These are phyloP conservation scores for Tuber calosporum DNA, from an alignment of 495 filamentous ascomycete species.

Conservation along the genomic window DNA sequence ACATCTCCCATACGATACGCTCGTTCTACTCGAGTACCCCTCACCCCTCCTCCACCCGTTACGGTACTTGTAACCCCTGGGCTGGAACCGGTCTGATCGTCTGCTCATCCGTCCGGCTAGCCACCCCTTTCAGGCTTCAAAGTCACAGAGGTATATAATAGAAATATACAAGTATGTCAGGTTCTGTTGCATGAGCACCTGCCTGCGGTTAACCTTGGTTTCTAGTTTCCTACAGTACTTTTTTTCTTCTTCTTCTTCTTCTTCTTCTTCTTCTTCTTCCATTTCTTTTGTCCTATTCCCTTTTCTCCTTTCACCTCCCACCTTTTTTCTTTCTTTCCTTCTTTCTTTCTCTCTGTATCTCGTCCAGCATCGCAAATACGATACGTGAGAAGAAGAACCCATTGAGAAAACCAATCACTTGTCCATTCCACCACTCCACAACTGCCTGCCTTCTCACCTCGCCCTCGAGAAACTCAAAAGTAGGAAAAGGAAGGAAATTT, in stretches of 20 bases:
- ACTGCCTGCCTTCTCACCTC: background rate
- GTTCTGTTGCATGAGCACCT: background rate
- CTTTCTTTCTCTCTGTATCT: too few relatives aligned
- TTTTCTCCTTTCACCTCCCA: too few relatives aligned
- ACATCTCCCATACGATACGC: constrained; percentile 3
- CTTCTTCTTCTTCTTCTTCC: background rate
- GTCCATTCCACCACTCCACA: background rate
- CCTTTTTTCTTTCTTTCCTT: too few relatives aligned
- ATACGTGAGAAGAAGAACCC: background rate
- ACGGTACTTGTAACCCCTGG: too few relatives aligned
- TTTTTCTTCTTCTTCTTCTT: background rate
- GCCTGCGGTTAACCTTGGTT: background rate
- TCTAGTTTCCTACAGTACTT: background rate
- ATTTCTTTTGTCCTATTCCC: too few relatives aligned
- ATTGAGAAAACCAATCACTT: background rate
- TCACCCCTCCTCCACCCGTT: background rate
- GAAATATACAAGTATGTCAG: background rate
- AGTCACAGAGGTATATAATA: too few relatives aligned
- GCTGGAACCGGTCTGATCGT: background rate
- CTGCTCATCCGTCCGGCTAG: background rate
- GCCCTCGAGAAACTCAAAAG: background rate
- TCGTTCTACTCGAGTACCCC: background rate
- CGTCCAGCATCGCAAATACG: background rate
- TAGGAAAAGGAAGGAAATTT: background rate
- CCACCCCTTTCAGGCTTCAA: background rate